Conservation (phyloP, 305 asterid species). For the Fraxinus platypoda region DNA sequence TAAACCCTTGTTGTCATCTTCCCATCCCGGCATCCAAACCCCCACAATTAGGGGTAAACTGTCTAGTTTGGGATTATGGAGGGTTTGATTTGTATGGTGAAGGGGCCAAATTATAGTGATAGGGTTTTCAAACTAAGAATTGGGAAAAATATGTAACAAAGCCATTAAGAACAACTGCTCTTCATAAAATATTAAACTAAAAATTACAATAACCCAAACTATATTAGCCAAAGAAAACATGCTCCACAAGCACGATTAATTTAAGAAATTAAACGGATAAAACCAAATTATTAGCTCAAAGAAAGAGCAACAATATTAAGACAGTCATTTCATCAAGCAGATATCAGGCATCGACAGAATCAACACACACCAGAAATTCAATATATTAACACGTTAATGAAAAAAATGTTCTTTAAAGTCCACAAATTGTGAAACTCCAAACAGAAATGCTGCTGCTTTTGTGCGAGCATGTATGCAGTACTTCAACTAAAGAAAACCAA, state of each 20-base stretch:
- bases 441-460: not conserved
- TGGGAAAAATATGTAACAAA: not conserved
- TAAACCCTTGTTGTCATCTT: not conserved
- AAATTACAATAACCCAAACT: not conserved
- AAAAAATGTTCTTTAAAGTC: not conserved
- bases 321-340: constrained; percentile 44
- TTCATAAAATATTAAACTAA: not conserved
- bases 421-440: not conserved
- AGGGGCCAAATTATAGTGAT: not conserved
- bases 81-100: not conserved
- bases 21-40: not conserved
- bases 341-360: constrained; percentile 16
- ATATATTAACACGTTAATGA: not conserved
- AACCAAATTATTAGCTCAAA: not conserved
- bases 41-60: not conserved
- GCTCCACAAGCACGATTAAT: not conserved
- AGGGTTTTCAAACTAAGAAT: not conserved
- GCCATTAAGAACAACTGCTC: not conserved
- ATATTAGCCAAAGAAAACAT: not conserved
- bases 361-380: not conserved
- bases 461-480: not conserved
- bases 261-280: not conserved
- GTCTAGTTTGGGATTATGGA: not conserved
- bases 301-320: not conserved
- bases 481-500: not conserved